These are phyloP conservation scores for Leucogyrophana mollusca DNA, from an alignment of 768 basidiomycete species.

Conservation along the genomic window DNA sequence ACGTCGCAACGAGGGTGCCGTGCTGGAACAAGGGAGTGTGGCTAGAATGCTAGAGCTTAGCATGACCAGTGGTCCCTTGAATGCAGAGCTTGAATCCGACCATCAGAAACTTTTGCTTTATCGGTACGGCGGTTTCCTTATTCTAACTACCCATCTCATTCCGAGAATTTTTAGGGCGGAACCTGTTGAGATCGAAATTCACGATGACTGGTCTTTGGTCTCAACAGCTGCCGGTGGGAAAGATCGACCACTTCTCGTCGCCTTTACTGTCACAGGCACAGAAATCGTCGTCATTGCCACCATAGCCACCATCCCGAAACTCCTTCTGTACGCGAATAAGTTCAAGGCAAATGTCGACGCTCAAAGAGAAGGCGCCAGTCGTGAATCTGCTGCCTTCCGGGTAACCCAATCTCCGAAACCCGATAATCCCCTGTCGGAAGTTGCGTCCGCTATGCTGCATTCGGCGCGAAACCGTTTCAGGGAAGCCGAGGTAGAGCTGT, in stretches of 20 bases:
- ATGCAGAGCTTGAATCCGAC: constrained; percentile 71
- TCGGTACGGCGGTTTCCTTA: constrained; percentile 45
- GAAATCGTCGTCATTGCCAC: constrained; percentile 67
- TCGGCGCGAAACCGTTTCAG: constrained; percentile 72
- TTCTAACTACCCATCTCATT: neutral
- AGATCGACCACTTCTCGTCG: constrained; percentile 59
- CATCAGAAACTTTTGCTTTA: constrained; percentile 73
- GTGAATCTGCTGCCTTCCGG: constrained; percentile 77
- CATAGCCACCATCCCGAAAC: constrained; percentile 73
- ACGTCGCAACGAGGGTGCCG: constrained; percentile 49
- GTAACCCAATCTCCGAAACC: constrained; percentile 70
- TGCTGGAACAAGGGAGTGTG: constrained; percentile 29
- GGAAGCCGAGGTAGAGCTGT: constrained; percentile 59
- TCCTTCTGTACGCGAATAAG: constrained; percentile 71
- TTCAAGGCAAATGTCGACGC: constrained; percentile 71
- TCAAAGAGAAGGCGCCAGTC: constrained; percentile 73
- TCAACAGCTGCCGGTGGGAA: constrained; percentile 37
- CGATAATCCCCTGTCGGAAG: constrained; percentile 77
- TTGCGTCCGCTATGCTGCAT: constrained; percentile 81
- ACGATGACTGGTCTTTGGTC: constrained; percentile 77
- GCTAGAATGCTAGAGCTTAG: constrained; percentile 68
- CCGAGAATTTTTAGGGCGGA: constrained; percentile 53
- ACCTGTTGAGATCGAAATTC: constrained; percentile 70
- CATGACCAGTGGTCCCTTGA: constrained; percentile 71
- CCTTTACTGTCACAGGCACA: constrained; percentile 73